phyloP scores from a whole-genome alignment of 164 flowering plant species.

The Hamamelis virginiana region DNA sequence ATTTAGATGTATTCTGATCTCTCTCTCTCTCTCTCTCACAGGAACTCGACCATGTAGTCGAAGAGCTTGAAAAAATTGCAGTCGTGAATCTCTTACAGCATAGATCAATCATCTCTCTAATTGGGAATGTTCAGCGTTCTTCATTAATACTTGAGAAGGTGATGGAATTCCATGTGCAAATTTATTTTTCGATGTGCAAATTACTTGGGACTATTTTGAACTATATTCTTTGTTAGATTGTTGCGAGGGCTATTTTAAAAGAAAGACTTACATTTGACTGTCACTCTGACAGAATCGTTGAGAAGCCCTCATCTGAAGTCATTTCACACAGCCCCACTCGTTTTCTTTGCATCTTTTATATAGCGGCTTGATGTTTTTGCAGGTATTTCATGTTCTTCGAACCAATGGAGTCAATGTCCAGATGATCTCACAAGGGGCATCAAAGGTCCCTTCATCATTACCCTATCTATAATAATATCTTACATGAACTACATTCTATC shows the following conservation, averaged over 20 bases:
- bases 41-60: slow-evolving; percentile 94
- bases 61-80: slow-evolving; percentile 93
- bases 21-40: slow-evolving; percentile 19
- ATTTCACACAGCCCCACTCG: no score
- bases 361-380: slow-evolving; percentile 17
- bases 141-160: slow-evolving; percentile 94
- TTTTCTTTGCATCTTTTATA: not conserved
- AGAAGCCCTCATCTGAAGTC: no score
- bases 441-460: slow-evolving; percentile 57
- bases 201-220: no score
- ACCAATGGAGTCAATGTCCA: slow-evolving; percentile 81
- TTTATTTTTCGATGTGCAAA: no score
- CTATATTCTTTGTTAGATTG: no score
- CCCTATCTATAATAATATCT: not conserved
- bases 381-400: slow-evolving; percentile 77
- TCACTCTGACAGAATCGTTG: no score
- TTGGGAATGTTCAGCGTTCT: slow-evolving; percentile 92
- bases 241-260: no score
- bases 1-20: no score
- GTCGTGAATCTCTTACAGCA: slow-evolving; percentile 80
- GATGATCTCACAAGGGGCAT: slow-evolving; percentile 99
- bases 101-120: slow-evolving; percentile 91
- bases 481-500: not conserved
- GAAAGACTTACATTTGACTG: no score
- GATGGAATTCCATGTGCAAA: not conserved